phyloP scores from a whole-genome alignment of 805 yeast genomes.

The Teunomyces stri region DNA sequence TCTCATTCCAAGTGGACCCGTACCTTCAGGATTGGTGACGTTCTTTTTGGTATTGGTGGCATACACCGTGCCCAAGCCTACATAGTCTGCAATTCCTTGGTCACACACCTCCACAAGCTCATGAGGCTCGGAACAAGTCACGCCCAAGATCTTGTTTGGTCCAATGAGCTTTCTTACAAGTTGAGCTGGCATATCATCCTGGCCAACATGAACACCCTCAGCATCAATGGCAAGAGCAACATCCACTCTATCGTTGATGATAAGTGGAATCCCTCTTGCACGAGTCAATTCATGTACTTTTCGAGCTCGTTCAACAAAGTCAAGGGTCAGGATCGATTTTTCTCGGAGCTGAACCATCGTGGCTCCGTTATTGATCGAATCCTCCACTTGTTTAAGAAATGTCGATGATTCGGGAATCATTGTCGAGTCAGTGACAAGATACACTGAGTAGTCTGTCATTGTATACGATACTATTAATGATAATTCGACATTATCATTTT shows the following conservation, averaged over 20 bases:
- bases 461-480: not conserved
- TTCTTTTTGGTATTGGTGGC: slow-evolving; percentile 70
- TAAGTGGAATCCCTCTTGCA: slow-evolving; percentile 62
- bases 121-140: slow-evolving; percentile 59
- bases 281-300: slow-evolving; percentile 61
- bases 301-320: slow-evolving; percentile 61
- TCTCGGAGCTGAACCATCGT: slow-evolving; percentile 84
- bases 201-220: slow-evolving; percentile 92
- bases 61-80: slow-evolving; percentile 81
- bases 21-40: slow-evolving; percentile 45
- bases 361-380: slow-evolving; percentile 67
- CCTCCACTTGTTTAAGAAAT: slow-evolving; percentile 59
- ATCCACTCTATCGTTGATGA: slow-evolving; percentile 84
- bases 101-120: slow-evolving; percentile 54
- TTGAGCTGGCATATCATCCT: slow-evolving; percentile 72
- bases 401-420: slow-evolving; percentile 57
- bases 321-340: slow-evolving; percentile 65
- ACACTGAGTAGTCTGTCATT: slow-evolving; percentile 55
- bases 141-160: slow-evolving; percentile 72
- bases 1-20: slow-evolving; percentile 67
- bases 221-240: slow-evolving; percentile 88
- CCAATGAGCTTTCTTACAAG: slow-evolving; percentile 67
- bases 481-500: not conserved
- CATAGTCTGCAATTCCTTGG: slow-evolving; percentile 63
- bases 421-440: slow-evolving; percentile 77